These are phyloP conservation scores for Ophiocordyceps camponoti-floridani DNA, from an alignment of 2,329 filamentous ascomycete genomes.

Conservation along the genomic window DNA sequence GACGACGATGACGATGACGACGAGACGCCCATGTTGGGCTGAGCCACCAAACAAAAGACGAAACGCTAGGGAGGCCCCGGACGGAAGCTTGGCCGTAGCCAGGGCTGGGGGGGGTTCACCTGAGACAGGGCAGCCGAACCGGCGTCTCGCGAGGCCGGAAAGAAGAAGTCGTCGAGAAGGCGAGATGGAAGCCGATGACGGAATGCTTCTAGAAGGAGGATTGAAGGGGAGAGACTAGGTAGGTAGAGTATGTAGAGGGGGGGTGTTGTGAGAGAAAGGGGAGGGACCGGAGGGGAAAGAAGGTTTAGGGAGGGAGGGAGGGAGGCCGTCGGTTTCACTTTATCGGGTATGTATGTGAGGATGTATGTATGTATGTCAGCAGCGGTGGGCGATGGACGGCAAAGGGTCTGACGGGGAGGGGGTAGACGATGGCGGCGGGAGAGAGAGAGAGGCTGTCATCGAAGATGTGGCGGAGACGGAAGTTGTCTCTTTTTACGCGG, in stretches of 20 bases:
- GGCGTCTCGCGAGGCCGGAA: neutral
- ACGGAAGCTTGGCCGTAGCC: neutral
- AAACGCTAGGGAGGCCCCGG: neutral
- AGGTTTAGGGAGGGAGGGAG: neutral
- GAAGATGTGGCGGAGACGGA: too few relatives aligned
- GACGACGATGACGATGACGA: too few relatives aligned
- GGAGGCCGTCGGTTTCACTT: neutral
- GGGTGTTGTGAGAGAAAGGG: too few relatives aligned
- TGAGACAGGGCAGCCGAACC: neutral
- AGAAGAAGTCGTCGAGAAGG: neutral
- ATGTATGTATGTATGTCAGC: neutral
- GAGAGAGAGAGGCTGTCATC: neutral
- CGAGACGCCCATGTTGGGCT: too few relatives aligned
- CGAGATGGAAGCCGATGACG: neutral
- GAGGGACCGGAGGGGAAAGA: neutral
- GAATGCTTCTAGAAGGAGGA: neutral
- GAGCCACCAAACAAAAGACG: neutral
- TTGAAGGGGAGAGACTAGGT: too few relatives aligned
- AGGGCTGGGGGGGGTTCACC: neutral
- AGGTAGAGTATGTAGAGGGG: too few relatives aligned
- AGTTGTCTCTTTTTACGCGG: too few relatives aligned
- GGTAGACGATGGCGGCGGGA: neutral
- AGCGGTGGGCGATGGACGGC: neutral
- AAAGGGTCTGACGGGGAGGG: too few relatives aligned
- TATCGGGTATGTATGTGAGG: neutral